phyloP scores from a whole-genome alignment of 2,329 filamentous ascomycete genomes.

The Paracamarosporium sp. region DNA sequence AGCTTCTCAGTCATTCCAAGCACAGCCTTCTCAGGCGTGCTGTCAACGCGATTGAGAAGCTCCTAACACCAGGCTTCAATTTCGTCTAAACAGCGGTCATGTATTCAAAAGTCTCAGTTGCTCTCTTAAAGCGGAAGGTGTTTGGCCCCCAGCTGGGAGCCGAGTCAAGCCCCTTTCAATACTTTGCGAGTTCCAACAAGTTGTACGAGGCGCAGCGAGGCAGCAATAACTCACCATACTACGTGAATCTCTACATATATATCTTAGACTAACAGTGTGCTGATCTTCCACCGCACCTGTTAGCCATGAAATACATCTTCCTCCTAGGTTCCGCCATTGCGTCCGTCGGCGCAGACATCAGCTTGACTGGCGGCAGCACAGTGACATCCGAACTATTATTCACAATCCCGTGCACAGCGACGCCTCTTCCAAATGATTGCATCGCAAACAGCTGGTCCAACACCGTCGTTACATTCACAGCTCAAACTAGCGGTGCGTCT shows the following conservation, averaged over 20 bases:
- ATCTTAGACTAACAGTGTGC: background rate
- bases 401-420: background rate
- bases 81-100: no score
- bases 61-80: no score
- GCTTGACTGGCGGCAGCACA: background rate
- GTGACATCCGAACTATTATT: background rate
- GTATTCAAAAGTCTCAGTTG: no score
- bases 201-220: background rate
- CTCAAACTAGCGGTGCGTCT: background rate
- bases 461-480: background rate
- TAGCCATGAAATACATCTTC: background rate
- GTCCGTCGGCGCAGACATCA: background rate
- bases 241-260: background rate
- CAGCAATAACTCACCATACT: no score
- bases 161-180: no score
- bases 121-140: no score
- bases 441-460: background rate
- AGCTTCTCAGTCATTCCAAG: background rate
- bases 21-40: background rate
- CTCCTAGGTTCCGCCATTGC: background rate
- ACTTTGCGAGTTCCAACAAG: no score
- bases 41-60: no score
- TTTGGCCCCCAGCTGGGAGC: no score
- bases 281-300: background rate
- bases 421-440: background rate